Evolutionary conservation across 2,329 filamentous ascomycete genomes (phyloP).

Genomic region (Neofusicoccum umdonicola): DNA sequence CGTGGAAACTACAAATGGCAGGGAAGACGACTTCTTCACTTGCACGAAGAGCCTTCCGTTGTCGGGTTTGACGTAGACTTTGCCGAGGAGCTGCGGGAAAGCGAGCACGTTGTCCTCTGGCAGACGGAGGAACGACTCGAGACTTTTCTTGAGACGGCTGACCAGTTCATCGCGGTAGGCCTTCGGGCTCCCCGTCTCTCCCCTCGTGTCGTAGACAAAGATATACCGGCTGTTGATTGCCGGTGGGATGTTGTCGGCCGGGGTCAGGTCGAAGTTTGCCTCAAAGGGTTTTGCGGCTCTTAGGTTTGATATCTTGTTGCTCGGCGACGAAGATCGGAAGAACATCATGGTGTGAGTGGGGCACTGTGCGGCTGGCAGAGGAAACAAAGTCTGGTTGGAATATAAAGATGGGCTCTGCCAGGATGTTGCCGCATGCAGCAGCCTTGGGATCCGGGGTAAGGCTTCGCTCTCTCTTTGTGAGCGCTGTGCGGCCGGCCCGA

Average conservation of each 20-base stretch:
- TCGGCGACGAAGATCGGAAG: not conserved
- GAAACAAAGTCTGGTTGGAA: not conserved
- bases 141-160: not conserved
- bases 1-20: not conserved
- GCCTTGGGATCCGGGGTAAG: not conserved
- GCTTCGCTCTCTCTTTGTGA: not conserved
- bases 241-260: not conserved
- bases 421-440: not conserved
- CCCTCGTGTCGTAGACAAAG: not conserved
- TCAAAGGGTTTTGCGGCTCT: not conserved
- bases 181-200: not conserved
- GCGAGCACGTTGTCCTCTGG: not conserved
- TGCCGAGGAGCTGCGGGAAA: not conserved
- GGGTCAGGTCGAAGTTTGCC: not conserved
- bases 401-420: not conserved
- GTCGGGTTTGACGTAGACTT: not conserved
- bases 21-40: not conserved
- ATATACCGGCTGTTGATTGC: slow-evolving; percentile 2
- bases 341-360: not conserved
- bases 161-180: not conserved
- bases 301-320: not conserved
- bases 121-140: not conserved
- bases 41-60: not conserved
- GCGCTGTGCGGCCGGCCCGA: not conserved
- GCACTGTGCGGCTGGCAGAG: not conserved